Base-by-base conservation (phyloP, 1,139 yeast species). In the Hyphopichia burtonii region DNA sequence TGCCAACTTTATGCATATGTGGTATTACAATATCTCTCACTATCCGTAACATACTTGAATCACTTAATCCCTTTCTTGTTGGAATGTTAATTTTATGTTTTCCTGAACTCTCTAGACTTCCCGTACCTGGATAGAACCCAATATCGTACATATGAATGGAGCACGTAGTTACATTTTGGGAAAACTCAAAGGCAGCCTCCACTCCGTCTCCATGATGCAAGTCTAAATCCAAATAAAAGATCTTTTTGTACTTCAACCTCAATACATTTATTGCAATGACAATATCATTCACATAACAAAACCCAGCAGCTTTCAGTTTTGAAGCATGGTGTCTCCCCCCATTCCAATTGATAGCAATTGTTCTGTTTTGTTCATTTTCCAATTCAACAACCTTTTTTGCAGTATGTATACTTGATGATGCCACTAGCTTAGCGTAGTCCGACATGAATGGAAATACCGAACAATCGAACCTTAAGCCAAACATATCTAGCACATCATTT, bases 161-260 rank as follows among this genome's bases (percentile, higher is more conserved):
- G 22, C 84, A 65, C 1, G 87, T 82, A 41, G 75, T 62, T 0
- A 86, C 86, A 37, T 73, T 76, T 38, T 70, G 67, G 0, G 86
- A 77, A 47, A 65, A 71, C 44, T 68, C 66, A 59, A 83, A 86
- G 0, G 89, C 89, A 1, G 68, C 63, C 43, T 83, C 86, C 1
- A 86, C 93, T 0, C 90, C 95, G 56, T 86, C 91, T 0, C 93
- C 91, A 57, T 85, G 91, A 54, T 86, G 94, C 12, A 86, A 57
- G 59, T 86, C 95, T 9, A 86, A 59, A 56, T 86, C 95, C 3
- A 86, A 58, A 53, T 86, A 86, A 51, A 82, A 66, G 0, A 86
- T 70, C 31, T 61, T 71, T n/a, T 68, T 63, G 51, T 65, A 79
- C 10, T 60, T 57, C 14, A 66, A 66, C 25, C 90, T 61, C 10